Percentiles rank a stretch among this genome's conserved stretches.
Conservation (phyloP, 345 rosid species). For the Xanthoceras sorbifolium region DNA sequence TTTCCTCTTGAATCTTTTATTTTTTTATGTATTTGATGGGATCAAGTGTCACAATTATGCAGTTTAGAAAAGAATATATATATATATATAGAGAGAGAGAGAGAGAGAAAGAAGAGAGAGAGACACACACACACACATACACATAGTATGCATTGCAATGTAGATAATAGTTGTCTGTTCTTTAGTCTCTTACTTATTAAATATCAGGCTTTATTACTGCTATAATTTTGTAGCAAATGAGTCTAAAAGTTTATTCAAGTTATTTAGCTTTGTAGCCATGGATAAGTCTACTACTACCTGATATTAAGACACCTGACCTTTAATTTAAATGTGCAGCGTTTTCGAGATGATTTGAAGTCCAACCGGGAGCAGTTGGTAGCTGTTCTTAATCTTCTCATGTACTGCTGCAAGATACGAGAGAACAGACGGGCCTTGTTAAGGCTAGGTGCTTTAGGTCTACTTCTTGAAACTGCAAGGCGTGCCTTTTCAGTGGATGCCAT, state of each 20-base stretch:
- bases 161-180: neutral
- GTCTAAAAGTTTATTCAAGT: neutral
- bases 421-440: constrained; percentile 82
- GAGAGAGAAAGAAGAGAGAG: no score
- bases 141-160: no score
- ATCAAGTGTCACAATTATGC: neutral
- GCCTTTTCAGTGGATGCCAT: constrained; percentile 98
- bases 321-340: constrained; percentile 48
- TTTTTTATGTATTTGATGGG: neutral
- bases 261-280: neutral
- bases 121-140: no score
- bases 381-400: constrained; percentile 92
- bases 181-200: neutral
- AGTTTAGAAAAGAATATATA: neutral
- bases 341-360: constrained; percentile 87
- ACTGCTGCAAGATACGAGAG: constrained; percentile 96
- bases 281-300: neutral
- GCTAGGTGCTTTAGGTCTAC: constrained; percentile 89
- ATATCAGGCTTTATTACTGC: neutral
- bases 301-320: constrained; percentile 12
- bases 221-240: constrained; percentile 2
- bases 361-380: constrained; percentile 93
- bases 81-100: no score
- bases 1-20: neutral
- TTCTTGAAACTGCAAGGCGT: constrained; percentile 96